These are phyloP conservation scores for Perkinsus marinus DNA, from an alignment of 169 alveolate species.

Conservation along the genomic window DNA sequence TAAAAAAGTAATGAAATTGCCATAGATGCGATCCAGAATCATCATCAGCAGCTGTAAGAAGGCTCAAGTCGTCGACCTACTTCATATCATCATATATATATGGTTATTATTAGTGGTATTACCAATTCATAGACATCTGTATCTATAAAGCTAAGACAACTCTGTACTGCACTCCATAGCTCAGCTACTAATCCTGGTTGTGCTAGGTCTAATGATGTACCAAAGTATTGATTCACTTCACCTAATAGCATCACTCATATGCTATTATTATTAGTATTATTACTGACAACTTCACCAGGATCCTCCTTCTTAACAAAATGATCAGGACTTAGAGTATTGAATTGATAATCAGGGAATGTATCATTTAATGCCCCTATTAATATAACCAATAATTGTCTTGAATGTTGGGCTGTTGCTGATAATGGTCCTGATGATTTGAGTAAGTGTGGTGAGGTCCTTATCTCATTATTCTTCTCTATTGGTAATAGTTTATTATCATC, in stretches of 20 bases:
- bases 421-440: neutral
- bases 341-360: neutral
- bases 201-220: neutral
- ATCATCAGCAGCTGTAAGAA: neutral
- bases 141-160: neutral
- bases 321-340: neutral
- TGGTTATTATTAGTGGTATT: neutral
- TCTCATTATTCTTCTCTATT: neutral
- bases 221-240: neutral
- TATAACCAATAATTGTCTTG: neutral
- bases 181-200: neutral
- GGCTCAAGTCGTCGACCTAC: neutral
- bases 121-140: neutral
- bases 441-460: neutral
- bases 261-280: neutral
- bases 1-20: neutral
- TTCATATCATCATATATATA: too few relatives aligned
- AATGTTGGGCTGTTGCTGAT: neutral
- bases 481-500: neutral
- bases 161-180: neutral
- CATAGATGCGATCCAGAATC: neutral
- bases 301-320: neutral
- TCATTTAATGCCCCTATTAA: neutral
- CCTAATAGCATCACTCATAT: too few relatives aligned
- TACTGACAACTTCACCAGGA: neutral